These are phyloP conservation scores for Aspergillus olivimuriae DNA, from an alignment of 495 filamentous ascomycete genomes.

Conservation along the genomic window DNA sequence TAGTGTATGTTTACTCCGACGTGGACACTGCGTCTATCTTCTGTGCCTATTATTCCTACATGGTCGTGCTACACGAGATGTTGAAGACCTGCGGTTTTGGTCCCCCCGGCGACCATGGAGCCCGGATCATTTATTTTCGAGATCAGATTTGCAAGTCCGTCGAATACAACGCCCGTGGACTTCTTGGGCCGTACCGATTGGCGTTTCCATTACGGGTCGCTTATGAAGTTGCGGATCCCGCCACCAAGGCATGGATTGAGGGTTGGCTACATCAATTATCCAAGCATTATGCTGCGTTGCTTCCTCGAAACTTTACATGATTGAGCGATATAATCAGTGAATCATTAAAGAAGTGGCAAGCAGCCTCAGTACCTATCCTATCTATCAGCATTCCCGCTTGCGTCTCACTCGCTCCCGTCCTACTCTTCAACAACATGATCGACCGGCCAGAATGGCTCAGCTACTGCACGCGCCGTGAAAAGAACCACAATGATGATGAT, in stretches of 20 bases:
- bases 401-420: too few relatives aligned
- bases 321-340: not conserved
- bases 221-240: conserved; percentile 23
- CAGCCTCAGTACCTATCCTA: not conserved
- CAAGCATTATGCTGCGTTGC: conserved; percentile 20
- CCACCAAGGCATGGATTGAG: conserved; percentile 23
- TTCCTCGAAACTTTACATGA: conserved; percentile 16
- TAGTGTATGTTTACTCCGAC: conserved; percentile 21
- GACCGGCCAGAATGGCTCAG: conserved; percentile 16
- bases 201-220: conserved; percentile 28
- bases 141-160: conserved; percentile 34
- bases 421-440: conserved; percentile 1
- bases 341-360: not conserved
- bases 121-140: conserved; percentile 22
- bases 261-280: conserved; percentile 20
- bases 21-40: conserved; percentile 20
- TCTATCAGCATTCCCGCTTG: too few relatives aligned
- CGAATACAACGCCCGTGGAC: conserved; percentile 22
- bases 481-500: conserved; percentile 18
- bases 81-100: conserved; percentile 19
- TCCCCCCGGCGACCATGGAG: conserved; percentile 23
- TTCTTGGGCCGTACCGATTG: conserved; percentile 28
- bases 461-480: conserved; percentile 18
- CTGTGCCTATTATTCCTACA: conserved; percentile 28
- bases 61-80: conserved; percentile 27